Evolutionary conservation across 768 basidiomycete species (phyloP), one percentile per base, ranked within the genome.

Genomic region (Lyophyllum shimeji): DNA sequence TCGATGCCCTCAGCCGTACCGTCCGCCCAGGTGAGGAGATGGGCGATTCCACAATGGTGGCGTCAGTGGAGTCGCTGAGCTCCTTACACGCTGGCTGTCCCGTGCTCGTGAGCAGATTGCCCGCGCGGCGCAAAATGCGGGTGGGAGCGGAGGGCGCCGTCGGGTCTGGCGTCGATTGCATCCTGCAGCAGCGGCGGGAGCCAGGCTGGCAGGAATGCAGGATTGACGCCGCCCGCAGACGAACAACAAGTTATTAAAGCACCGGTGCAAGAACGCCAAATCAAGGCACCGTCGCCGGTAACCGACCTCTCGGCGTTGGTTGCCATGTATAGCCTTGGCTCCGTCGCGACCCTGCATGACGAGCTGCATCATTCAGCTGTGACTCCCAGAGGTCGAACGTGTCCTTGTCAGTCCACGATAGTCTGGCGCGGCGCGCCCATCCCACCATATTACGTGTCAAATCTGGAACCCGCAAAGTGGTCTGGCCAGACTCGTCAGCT

Each of bases 111-210:
- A 70, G 55, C 45, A 79, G 57, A 50, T 66, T 71, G 12, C 68
- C 68, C 1, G 78, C 77, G n/a, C 79, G 70, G 47, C 67, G 71
- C 43, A 44, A 18, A n/a, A 40, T 40, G 39, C 15, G 39, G n/a
- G n/a, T 17, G n/a, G 39, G 39, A 7, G 39, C 39, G n/a, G 39
- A 40, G n/a, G 39, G 17, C 3, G 39, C 39, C 18, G 6, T 9
- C 5, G 39, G 39, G 15, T 40, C 39, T 40, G 39, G 15, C 39
- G 39, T 40, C 11, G 39, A 40, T 40, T 40, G 39, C 39, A 40
- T 40, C 39, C 39, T 40, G 39, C 39, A 40, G 39, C 39, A 40
- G 39, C 39, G n/a, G n/a, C 9, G 39, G 11, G 39, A 9, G 39
- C 39, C 39, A 40, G 39, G 39, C 39, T 40, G 39, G 39, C 39